phyloP scores from a whole-genome alignment of 768 basidiomycete genomes.

The Leccinum rimulosum region DNA sequence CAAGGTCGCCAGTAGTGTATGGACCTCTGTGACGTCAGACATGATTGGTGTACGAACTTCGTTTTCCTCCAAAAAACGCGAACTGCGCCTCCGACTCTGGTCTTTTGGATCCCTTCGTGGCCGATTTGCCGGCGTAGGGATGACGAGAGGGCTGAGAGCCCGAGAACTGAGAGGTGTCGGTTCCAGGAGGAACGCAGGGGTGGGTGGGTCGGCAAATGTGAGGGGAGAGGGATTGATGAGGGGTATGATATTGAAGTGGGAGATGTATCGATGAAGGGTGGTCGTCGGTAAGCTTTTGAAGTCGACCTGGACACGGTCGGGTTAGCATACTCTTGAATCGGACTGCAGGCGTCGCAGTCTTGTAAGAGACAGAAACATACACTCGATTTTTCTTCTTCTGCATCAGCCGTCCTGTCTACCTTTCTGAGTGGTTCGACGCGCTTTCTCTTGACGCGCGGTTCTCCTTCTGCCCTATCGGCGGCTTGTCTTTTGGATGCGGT shows the following conservation, averaged over 20 bases:
- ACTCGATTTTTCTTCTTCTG: conserved; percentile 28
- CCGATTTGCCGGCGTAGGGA: conserved; percentile 63
- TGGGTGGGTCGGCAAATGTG: conserved; percentile 64
- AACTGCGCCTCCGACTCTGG: conserved; percentile 60
- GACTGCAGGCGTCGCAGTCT: conserved; percentile 2
- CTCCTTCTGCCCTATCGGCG: conserved; percentile 66
- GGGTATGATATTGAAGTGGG: conserved; percentile 71
- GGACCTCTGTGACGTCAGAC: conserved; percentile 67
- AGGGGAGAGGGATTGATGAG: conserved; percentile 68
- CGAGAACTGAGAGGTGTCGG: conserved; percentile 44
- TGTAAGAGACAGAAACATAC: conserved; percentile 21
- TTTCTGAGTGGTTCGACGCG: conserved; percentile 48
- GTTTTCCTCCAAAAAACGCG: conserved; percentile 67
- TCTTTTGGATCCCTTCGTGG: conserved; percentile 69
- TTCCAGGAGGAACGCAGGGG: conserved; percentile 59
- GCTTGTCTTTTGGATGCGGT: conserved; percentile 65
- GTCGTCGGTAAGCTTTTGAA: conserved; percentile 67
- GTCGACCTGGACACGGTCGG: conserved; percentile 54
- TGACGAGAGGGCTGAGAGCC: conserved; percentile 46
- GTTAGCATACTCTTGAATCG: conserved; percentile 7
- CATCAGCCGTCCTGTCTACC: conserved; percentile 39
- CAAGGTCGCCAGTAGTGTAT: conserved; percentile 61
- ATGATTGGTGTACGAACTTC: conserved; percentile 60
- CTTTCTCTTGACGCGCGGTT: conserved; percentile 72
- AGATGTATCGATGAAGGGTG: conserved; percentile 69